These are phyloP conservation scores for Aphanomyces euteiches DNA, from an alignment of 352 stramenopile genomes.

Conservation along the genomic window DNA sequence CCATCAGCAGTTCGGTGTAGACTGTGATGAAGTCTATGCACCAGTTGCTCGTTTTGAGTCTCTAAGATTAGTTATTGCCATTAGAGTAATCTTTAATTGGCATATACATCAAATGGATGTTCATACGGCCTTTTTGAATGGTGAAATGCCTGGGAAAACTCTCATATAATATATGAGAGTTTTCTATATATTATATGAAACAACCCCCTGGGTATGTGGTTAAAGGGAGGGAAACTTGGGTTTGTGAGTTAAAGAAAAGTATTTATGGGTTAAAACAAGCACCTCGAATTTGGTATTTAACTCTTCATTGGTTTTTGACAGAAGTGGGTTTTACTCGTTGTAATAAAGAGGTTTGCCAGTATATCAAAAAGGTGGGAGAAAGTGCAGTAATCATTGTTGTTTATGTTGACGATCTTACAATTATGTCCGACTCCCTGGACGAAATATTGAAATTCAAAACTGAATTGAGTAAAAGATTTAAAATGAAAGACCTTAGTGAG, in stretches of 20 bases:
- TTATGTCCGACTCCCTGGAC: slow-evolving; percentile 25
- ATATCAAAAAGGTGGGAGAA: slow-evolving; percentile 32
- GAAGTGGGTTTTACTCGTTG: neutral
- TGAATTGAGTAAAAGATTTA: slow-evolving; percentile 34
- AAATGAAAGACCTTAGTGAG: slow-evolving; percentile 39
- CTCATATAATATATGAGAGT: no score
- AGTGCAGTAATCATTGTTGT: slow-evolving; percentile 22
- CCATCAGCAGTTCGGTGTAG: slow-evolving; percentile 1
- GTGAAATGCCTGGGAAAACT: neutral
- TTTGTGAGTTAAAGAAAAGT: neutral
- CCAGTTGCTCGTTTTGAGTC: slow-evolving; percentile 17
- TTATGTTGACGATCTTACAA: neutral
- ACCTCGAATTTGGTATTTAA: slow-evolving; percentile 17
- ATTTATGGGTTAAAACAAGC: slow-evolving; percentile 30
- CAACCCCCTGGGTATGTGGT: slow-evolving; percentile 7
- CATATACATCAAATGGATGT: slow-evolving; percentile 18
- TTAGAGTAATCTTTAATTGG: slow-evolving; percentile 9
- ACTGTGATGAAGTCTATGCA: neutral
- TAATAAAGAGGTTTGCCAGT: neutral
- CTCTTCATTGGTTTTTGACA: slow-evolving; percentile 19
- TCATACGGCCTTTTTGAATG: slow-evolving; percentile 27
- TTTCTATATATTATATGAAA: no score
- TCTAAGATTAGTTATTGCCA: neutral
- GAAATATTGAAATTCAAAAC: slow-evolving; percentile 32
- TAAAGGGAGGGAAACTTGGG: neutral